These are phyloP conservation scores for Chytridium lagenaria DNA, from an alignment of 371 early-diverging fungal genomes.

Conservation along the genomic window DNA sequence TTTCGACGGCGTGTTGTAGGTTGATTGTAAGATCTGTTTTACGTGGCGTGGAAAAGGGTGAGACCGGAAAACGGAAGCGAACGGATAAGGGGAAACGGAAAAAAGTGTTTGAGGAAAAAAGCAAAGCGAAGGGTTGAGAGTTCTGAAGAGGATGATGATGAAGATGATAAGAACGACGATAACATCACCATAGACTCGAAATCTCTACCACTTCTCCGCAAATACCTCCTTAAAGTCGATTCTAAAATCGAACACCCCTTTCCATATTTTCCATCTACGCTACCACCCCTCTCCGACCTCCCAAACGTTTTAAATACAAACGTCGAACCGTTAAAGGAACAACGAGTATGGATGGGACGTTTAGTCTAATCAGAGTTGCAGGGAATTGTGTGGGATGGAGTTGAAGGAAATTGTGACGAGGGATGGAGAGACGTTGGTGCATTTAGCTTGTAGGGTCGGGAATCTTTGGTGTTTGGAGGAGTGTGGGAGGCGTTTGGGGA, in stretches of 20 bases:
- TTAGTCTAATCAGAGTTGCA: neutral
- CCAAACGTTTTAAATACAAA: too few species aligned
- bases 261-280: too few species aligned
- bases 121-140: neutral
- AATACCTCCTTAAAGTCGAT: too few species aligned
- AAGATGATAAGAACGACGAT: neutral
- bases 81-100: neutral
- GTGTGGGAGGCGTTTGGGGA: neutral
- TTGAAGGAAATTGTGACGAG: neutral
- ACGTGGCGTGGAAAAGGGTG: too few species aligned
- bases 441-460: conserved; percentile 5
- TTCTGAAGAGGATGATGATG: neutral
- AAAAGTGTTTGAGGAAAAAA: neutral
- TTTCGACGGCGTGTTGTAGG: conserved; percentile 7
- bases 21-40: neutral
- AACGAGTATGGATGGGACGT: neutral
- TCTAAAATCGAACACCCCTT: too few species aligned
- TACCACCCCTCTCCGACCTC: too few species aligned
- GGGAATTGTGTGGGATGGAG: neutral
- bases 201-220: too few species aligned
- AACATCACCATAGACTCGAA: too few species aligned
- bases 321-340: too few species aligned
- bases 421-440: neutral
- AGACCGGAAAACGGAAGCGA: neutral
- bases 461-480: conserved; percentile 11